Conservation (phyloP, 495 filamentous ascomycete genomes). For the Aspergillus haitiensis region DNA sequence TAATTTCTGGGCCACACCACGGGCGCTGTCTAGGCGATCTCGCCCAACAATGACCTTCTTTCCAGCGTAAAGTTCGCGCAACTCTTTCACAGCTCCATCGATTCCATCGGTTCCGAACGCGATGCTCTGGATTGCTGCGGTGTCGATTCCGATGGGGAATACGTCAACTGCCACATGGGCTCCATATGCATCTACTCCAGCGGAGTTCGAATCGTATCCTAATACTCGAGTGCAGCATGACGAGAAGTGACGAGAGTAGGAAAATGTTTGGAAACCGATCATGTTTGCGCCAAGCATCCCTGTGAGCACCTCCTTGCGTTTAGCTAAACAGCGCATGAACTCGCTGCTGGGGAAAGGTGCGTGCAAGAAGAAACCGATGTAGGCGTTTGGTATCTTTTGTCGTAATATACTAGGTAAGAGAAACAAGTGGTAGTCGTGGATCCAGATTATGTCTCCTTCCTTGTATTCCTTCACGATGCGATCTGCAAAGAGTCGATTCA, state of each 20-base stretch:
- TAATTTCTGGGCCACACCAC: constrained; percentile 88
- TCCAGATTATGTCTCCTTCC: constrained; percentile 84
- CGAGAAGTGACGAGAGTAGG: constrained; percentile 87
- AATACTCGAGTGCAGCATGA: constrained; percentile 89
- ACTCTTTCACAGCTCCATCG: constrained; percentile 61
- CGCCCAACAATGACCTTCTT: constrained; percentile 94
- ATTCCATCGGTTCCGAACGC: constrained; percentile 69
- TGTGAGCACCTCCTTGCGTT: constrained; percentile 82
- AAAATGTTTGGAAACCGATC: constrained; percentile 89
- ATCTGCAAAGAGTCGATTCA: constrained; percentile 87
- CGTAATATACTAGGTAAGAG: constrained; percentile 82
- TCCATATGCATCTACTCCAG: constrained; percentile 85
- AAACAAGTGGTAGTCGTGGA: constrained; percentile 90
- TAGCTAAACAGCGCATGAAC: constrained; percentile 80
- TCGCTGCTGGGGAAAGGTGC: constrained; percentile 93
- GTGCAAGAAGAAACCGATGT: constrained; percentile 89
- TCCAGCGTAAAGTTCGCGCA: constrained; percentile 71
- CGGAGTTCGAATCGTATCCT: constrained; percentile 75
- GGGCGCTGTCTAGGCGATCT: constrained; percentile 84
- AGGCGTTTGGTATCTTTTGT: constrained; percentile 77
- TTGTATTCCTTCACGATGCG: constrained; percentile 81
- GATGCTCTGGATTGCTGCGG: constrained; percentile 62
- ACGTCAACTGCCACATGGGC: constrained; percentile 84
- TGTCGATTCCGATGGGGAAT: constrained; percentile 89
- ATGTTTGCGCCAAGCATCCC: constrained; percentile 87